Evolutionary conservation across 169 alveolate genomes (phyloP).

Genomic region (Plasmodium malariae): DNA sequence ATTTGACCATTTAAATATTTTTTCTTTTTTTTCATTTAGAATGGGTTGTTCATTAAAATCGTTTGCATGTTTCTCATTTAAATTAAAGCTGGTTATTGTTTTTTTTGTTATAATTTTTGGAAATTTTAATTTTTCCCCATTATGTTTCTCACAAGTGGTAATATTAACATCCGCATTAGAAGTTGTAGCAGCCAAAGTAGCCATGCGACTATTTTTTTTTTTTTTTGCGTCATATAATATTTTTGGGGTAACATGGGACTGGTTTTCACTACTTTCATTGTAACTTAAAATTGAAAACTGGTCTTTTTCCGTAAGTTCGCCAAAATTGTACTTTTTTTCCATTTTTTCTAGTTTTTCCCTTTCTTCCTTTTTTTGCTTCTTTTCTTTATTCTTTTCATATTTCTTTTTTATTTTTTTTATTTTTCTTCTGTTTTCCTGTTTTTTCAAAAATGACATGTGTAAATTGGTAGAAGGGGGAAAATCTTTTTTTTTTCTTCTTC

Average conservation of each 20-base stretch:
- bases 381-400: not conserved
- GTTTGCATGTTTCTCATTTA: not conserved
- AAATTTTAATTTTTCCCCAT: not conserved
- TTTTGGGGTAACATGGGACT: not conserved
- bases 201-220: not conserved
- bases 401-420: not conserved
- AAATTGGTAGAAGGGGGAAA: not conserved
- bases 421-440: not conserved
- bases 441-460: not conserved
- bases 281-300: conserved; percentile 12
- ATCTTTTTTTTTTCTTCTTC: conserved; percentile 32
- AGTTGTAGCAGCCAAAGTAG: not conserved
- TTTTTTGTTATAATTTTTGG: not conserved
- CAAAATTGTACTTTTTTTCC: too few species aligned
- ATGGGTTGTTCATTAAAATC: not conserved
- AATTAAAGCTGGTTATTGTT: not conserved
- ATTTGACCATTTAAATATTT: not conserved
- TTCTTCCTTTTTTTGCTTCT: too few species aligned
- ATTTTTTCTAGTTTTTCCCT: not conserved
- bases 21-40: not conserved
- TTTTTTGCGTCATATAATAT: not conserved
- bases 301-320: conserved; percentile 19
- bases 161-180: not conserved
- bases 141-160: not conserved
- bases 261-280: not conserved